Evolutionary conservation across 2,329 filamentous ascomycete genomes (phyloP), one percentile per base, ranked within the genome.

Genomic region (Geosmithia flava): DNA sequence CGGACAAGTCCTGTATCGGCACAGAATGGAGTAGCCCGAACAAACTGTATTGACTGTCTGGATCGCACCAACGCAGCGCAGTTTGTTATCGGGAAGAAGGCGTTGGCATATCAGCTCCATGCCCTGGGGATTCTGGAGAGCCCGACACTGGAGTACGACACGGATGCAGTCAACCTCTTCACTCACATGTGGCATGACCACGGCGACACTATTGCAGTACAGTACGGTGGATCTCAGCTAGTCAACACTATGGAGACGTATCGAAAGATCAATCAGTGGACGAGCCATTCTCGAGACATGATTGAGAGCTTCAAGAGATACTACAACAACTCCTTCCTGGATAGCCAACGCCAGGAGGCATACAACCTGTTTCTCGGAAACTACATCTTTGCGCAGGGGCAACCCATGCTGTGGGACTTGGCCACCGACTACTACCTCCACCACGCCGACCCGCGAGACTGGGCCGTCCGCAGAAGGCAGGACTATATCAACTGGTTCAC

Each of bases 241-340:
- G 93, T 98, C 57, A 98, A 98, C 62, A 98, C 93, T 0, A 97
- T 98, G 90, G 90, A 95, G 54, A 98, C 93, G 4, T 98, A 98
- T 63, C 85, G 93, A 49, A 97, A 97, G 67, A 95, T 96, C 62
- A 97, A 97, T 55, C 91, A 97, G 62, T 98, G 93, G 93, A 95
- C 89, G 20, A 95, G 88, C 57, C 89, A 95, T 63, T 96, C 91
- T 2, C 79, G 93, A 55, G 93, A 98, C 63, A 97, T 98, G 91
- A 90, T 98, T 20, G 93, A 98, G 67, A 95, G 88, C 62, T 96
- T 98, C 71, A 98, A 97, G 64, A 80, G 93, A 27, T 98, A 97
- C 64, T 98, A 98, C 65, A 95, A 97, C 68, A 98, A 98, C 60
- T 95, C 91, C 0, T 98, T 98, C 62, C 76, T 98, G 8, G 93